Percentiles rank a stretch among this genome's conserved stretches.
These are phyloP conservation scores for Calonectria fujianensis DNA, from an alignment of 2,329 filamentous ascomycete genomes.

Conservation along the genomic window DNA sequence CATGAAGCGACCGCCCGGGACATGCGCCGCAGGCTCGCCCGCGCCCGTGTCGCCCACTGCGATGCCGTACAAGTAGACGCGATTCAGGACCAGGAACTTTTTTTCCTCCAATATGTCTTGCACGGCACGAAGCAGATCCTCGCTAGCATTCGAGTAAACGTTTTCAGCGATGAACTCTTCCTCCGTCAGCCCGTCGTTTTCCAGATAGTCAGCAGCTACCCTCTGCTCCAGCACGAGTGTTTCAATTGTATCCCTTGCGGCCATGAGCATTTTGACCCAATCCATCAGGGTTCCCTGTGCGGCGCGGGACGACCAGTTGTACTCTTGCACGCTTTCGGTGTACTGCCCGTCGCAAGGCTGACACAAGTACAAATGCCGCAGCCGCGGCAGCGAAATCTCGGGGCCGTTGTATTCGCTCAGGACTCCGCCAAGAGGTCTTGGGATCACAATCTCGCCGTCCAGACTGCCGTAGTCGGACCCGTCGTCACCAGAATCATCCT, in stretches of 20 bases:
- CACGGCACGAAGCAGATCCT: neutral
- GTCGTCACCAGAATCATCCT: neutral
- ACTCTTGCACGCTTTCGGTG: neutral
- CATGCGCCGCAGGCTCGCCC: neutral
- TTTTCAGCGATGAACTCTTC: neutral
- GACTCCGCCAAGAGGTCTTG: constrained; percentile 11
- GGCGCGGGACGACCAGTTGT: constrained; percentile 6
- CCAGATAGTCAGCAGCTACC: neutral
- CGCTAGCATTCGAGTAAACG: neutral
- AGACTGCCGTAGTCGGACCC: constrained; percentile 15
- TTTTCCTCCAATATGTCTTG: neutral
- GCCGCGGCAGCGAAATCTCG: neutral
- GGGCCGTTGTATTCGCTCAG: neutral
- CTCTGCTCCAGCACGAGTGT: neutral
- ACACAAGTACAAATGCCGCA: constrained; percentile 15
- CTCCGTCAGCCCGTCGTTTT: neutral
- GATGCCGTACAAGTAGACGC: constrained; percentile 40
- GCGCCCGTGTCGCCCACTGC: accelerated
- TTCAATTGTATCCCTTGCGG: neutral
- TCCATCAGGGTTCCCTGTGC: neutral
- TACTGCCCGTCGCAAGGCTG: neutral
- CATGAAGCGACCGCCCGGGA: constrained; percentile 1
- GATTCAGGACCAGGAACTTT: neutral
- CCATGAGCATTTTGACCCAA: neutral
- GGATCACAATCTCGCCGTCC: neutral